Evolutionary conservation across 2,329 filamentous ascomycete species (phyloP).

Genomic region (Penicillium sp.): DNA sequence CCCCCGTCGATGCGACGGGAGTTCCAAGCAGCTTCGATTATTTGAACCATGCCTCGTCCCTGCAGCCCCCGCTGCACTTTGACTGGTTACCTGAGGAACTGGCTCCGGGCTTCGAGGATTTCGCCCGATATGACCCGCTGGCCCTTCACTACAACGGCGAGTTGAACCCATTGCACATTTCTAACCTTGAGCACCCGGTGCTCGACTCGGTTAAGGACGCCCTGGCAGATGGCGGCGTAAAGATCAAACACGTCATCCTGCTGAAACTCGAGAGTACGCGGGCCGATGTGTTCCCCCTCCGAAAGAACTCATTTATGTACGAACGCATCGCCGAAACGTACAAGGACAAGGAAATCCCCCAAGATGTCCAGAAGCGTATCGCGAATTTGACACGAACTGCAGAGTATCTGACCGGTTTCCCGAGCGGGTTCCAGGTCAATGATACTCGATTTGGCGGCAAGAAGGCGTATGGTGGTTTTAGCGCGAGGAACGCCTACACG

Average conservation of each 20-base stretch:
- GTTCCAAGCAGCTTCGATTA: conserved; percentile 13
- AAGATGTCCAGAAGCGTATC: conserved; percentile 23
- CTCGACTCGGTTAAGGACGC: conserved; percentile 22
- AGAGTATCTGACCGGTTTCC: conserved; percentile 23
- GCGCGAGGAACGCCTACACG: conserved; percentile 42
- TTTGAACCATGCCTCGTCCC: conserved; percentile 15
- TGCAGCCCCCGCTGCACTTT: conserved; percentile 12
- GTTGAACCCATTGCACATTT: conserved; percentile 41
- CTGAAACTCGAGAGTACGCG: conserved; percentile 47
- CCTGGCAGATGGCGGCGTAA: conserved; percentile 24
- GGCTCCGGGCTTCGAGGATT: conserved; percentile 23
- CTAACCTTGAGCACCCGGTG: conserved; percentile 31
- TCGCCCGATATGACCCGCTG: conserved; percentile 10
- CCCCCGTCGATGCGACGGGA: conserved; percentile 11
- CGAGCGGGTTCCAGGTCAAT: conserved; percentile 18
- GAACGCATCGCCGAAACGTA: conserved; percentile 38
- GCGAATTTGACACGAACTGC: conserved; percentile 27
- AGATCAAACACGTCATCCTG: conserved; percentile 44
- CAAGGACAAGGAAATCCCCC: conserved; percentile 33
- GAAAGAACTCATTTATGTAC: conserved; percentile 37
- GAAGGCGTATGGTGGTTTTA: conserved; percentile 40
- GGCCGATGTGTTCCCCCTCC: conserved; percentile 46
- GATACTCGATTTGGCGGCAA: conserved; percentile 5
- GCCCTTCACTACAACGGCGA: conserved; percentile 33
- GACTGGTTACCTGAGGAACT: conserved; percentile 20